Conservation (phyloP, 2,329 filamentous ascomycete genomes). For the Penicillium psychrosexuale region DNA sequence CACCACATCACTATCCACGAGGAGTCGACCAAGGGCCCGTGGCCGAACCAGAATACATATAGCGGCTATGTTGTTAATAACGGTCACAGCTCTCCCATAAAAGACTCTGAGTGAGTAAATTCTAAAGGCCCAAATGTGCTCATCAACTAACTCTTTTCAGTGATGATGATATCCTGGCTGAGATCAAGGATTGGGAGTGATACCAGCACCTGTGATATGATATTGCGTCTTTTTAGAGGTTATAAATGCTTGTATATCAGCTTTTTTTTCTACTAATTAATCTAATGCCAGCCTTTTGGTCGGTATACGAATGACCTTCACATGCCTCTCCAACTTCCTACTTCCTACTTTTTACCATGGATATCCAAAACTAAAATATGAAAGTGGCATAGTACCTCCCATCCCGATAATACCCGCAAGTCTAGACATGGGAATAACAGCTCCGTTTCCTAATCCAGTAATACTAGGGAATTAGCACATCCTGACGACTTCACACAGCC, state of each 20-base stretch:
- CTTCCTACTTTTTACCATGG: not conserved
- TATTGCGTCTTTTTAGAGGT: not conserved
- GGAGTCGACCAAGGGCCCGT: slow-evolving; percentile 6
- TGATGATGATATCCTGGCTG: slow-evolving; percentile 11
- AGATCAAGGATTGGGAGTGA: slow-evolving; percentile 16
- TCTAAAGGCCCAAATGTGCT: not conserved
- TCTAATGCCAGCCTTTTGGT: not conserved
- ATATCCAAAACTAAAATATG: not conserved
- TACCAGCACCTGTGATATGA: slow-evolving; percentile 4
- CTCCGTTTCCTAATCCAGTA: not conserved
- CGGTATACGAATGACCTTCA: not conserved
- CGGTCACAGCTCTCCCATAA: not conserved
- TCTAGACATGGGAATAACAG: not conserved
- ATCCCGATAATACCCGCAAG: not conserved
- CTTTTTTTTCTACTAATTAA: not conserved
- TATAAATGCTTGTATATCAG: slow-evolving; percentile 18
- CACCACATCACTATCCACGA: slow-evolving; percentile 3
- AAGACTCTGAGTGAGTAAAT: slow-evolving; percentile 12
- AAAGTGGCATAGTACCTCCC: not conserved
- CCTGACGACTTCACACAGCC: not conserved
- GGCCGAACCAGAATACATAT: slow-evolving; percentile 12
- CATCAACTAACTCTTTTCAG: slow-evolving; percentile 4
- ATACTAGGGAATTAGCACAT: not conserved
- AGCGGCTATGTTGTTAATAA: slow-evolving; percentile 10
- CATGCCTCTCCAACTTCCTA: not conserved